Conservation (phyloP, 2,329 filamentous ascomycete genomes). For the Aspergillus tubingensis region DNA sequence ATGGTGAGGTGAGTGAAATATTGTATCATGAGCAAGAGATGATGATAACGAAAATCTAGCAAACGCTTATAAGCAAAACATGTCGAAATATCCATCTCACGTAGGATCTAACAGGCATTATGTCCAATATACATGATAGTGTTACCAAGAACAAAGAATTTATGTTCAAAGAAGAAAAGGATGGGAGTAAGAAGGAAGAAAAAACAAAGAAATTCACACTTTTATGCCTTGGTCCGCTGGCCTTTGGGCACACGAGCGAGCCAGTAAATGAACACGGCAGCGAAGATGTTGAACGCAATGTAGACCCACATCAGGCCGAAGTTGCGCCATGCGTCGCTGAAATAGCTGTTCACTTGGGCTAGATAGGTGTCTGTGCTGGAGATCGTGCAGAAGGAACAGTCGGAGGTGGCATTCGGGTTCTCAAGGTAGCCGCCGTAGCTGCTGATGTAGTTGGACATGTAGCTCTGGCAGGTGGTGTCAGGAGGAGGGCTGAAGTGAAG, state of each 20-base stretch:
- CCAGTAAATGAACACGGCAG: conserved; percentile 64
- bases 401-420: conserved; percentile 45
- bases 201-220: not conserved
- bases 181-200: not conserved
- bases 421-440: conserved; percentile 45
- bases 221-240: conserved; percentile 26
- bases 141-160: not conserved
- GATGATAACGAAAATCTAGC: not conserved
- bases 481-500: conserved; percentile 51
- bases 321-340: conserved; percentile 63
- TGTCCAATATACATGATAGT: not conserved
- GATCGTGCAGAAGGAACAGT: conserved; percentile 55
- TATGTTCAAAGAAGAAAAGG: not conserved
- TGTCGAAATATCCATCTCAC: not conserved
- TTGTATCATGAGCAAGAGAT: not conserved
- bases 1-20: no score
- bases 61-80: not conserved
- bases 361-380: conserved; percentile 53
- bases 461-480: conserved; percentile 61
- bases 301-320: conserved; percentile 71
- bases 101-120: not conserved
- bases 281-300: conserved; percentile 63
- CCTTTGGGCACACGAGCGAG: conserved; percentile 58
- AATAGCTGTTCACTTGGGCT: conserved; percentile 44
- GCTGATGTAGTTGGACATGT: conserved; percentile 46